Base-by-base conservation (phyloP, 1,284 basidiomycete species). In the Tilletiaria anomala region DNA sequence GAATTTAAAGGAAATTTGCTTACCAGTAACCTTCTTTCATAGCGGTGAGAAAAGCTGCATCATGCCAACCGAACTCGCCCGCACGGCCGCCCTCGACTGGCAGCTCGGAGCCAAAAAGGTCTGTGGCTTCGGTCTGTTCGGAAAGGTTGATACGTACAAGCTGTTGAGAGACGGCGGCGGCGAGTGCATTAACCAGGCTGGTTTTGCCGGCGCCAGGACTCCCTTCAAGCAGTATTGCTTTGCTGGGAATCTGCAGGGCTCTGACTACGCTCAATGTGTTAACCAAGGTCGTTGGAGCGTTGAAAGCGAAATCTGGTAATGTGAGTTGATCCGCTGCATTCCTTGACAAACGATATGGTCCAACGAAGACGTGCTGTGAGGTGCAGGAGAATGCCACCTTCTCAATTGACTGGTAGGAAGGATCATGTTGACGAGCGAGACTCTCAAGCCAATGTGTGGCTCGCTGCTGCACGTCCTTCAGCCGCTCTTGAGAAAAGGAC, bases 161-260 rank as follows among this genome's bases (percentile, higher is more conserved):
- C 21, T 75, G 70, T 58, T 87, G 78, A 11, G 86, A 83, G 16
- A 82, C 74, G 6, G 82, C 71, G 45, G 78, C 79, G 15, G 89
- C 87, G 2, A 99, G 72, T 3, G 93, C 89, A 12, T 80, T 76
- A 43, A 99, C 74, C 4, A 99, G 74, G 64, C 85, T 93, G 0
- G 94, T 99, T 71, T 99, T 99, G 4, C 94, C 93, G n/a, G 97
- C 93, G 3, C 93, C 93, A 4, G 94, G 94, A 65, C 87, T 94
- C 2, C 93, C 93, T 67, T 99, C 93, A 3, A 99, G 75, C 21
- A 99, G 73, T 40, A 99, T 83, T 0, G 93, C 86, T 68, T 96
- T 97, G 12, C 42, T 39, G 5, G 72, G 69, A 1, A 97, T 74
- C 65, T 94, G 88, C 48, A 83, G 83, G 5, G 88, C 93, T 43